Evolutionary conservation across 2,329 filamentous ascomycete species (phyloP).

Genomic region (Daldinia sp.): DNA sequence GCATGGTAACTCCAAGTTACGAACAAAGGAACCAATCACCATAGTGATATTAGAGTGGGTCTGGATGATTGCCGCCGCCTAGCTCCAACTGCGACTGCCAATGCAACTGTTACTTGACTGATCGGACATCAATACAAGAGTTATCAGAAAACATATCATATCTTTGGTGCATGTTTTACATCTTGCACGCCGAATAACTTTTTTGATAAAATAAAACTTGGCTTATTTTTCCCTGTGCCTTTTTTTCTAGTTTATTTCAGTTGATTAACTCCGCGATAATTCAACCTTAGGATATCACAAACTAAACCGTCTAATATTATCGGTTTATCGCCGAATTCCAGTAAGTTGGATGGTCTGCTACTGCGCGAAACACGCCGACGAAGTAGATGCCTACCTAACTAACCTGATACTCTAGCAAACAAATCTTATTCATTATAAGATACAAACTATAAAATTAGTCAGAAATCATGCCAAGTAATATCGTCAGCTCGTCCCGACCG

Average conservation of each 20-base stretch:
- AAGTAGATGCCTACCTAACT: no score
- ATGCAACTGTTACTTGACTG: background rate
- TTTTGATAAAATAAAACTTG: background rate
- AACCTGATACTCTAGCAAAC: background rate
- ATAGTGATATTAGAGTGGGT: background rate
- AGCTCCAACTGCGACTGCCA: slow-evolving; percentile 16
- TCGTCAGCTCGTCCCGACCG: slow-evolving; percentile 35
- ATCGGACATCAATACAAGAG: background rate
- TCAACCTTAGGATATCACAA: background rate
- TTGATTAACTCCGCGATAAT: background rate
- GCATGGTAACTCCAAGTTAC: background rate
- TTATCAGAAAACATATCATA: background rate
- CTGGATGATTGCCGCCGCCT: slow-evolving; percentile 1
- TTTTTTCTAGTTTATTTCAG: background rate
- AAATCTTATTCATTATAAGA: background rate
- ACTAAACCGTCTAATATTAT: background rate
- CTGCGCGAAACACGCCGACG: background rate
- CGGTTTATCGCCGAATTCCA: background rate
- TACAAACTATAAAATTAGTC: background rate
- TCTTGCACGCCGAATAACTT: background rate
- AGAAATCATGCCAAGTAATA: slow-evolving; percentile 27
- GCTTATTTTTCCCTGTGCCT: background rate
- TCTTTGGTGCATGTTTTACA: no score
- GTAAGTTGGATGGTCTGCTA: background rate
- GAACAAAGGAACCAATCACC: background rate